Base-by-base conservation (phyloP, 2,329 filamentous ascomycete species). In the Myriosclerotinia scirpicola region DNA sequence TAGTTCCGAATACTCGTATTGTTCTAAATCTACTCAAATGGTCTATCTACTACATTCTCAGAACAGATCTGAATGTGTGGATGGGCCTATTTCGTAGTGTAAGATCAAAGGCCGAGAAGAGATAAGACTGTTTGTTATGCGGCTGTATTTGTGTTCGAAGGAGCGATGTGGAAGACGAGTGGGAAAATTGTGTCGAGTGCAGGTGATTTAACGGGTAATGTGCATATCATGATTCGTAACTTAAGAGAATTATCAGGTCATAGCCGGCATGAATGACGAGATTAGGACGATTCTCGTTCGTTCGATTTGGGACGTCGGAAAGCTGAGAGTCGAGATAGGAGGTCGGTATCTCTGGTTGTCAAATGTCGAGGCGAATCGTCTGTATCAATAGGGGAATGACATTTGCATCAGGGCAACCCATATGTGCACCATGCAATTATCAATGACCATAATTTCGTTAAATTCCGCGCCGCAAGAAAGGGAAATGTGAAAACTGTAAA, bases 201-300 rank as follows among this genome's bases (percentile, higher is more conserved):
- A 64, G 64, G 46, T 48, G 61, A 64, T 54, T 66, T 67, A 65
- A 56, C 64, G 66, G 69, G 67, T 68, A 71, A 71, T 62, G 69
- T 71, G 67, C 67, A 67, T 69, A 63, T 70, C 64, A 67, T 73
- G 66, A 69, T 70, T 75, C 72, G 74, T 76, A 72, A 76, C 73
- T 74, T 75, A 74, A 67, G 70, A 73, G 72, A 74, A 72, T 68
- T 70, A 70, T 69, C 62, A 67, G 75, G 74, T 76, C 75, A 74
- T 76, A 75, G 74, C 72, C 72, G 74, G 62, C 74, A 75, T 76
- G 74, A 73, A 74, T 73, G 72, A 75, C 74, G 76, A 77, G 75
- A 77, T 76, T 76, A 76, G 73, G 75, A 71, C 76, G 75, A 73
- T 77, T 77, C 76, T 77, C 75, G 75, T 76, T 67, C 71, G 75